Conservation (phyloP, 225 moss, liverwort and hornwort genomes). For the Takakia lepidozioides region DNA sequence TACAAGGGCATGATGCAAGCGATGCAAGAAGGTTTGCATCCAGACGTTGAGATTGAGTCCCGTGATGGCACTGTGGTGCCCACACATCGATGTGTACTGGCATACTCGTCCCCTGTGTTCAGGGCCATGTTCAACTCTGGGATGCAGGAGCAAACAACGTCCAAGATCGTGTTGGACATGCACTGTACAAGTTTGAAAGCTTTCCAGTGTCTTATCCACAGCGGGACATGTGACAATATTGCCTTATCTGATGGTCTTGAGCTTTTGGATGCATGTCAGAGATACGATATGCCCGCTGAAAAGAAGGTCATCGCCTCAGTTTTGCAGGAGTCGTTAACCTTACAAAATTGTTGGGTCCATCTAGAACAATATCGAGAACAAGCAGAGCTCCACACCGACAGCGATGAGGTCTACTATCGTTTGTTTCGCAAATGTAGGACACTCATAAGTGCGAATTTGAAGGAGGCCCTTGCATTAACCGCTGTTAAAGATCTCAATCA, state of each 20-base stretch:
- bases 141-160: constrained; percentile 7
- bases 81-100: constrained; percentile 8
- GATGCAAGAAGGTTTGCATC: no score
- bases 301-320: constrained; percentile 5
- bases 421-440: no score
- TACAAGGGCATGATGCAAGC: no score
- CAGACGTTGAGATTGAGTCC: no score
- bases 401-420: no score
- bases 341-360: constrained; percentile 3
- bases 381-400: no score
- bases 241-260: not conserved
- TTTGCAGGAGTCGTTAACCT: not conserved
- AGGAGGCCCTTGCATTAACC: no score
- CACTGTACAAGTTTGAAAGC: constrained; percentile 3
- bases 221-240: not conserved
- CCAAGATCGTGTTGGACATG: constrained; percentile 3
- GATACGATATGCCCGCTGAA: not conserved
- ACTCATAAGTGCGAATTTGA: no score
- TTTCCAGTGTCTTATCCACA: constrained; percentile 1
- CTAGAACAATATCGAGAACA: no score
- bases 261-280: constrained; percentile 7
- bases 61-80: no score
- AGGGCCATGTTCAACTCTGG: constrained; percentile 6
- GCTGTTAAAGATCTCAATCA: no score
- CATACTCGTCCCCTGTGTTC: constrained; percentile 6